These are phyloP conservation scores for Vigna angularis DNA, from an alignment of 306 rosid species.

Conservation along the genomic window DNA sequence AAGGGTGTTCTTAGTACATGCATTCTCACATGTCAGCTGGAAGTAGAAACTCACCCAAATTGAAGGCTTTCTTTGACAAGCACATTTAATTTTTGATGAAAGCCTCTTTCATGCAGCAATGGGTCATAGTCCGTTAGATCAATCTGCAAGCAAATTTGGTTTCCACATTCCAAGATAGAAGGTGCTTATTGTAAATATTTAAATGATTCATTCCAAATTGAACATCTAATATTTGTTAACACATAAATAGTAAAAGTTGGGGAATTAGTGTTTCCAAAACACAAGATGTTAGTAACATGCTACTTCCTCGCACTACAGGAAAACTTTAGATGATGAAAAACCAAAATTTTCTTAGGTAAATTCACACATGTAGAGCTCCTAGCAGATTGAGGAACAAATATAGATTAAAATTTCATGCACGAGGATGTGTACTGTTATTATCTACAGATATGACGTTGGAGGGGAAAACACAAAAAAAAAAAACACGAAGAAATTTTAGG, in stretches of 20 bases:
- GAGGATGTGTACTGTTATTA: background rate
- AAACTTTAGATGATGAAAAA: constrained; percentile 22
- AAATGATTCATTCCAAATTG: constrained; percentile 39
- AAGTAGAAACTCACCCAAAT: constrained; percentile 58
- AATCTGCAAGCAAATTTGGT: constrained; percentile 61
- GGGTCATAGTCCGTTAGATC: constrained; percentile 70
- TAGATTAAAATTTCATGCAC: constrained; percentile 25
- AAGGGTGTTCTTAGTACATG: constrained; percentile 22
- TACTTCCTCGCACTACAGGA: background rate
- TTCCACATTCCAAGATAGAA: constrained; percentile 39
- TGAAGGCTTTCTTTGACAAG: constrained; percentile 73
- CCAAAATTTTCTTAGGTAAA: constrained; percentile 33
- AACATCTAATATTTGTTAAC: constrained; percentile 16
- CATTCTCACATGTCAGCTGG: constrained; percentile 40
- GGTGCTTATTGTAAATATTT: constrained; percentile 21
- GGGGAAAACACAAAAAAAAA: constrained; percentile 7
- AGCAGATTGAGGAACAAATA: constrained; percentile 21
- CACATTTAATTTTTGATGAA: constrained; percentile 72
- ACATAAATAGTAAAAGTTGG: constrained; percentile 21
- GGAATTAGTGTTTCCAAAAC: background rate
- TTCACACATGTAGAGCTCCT: constrained; percentile 13
- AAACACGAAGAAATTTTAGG: background rate
- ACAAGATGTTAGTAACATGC: background rate
- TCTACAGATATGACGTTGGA: constrained; percentile 22
- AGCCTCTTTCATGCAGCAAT: constrained; percentile 76